Percentiles rank a stretch among this genome's conserved stretches.
Evolutionary conservation across 192 early-diverging fungal species (phyloP).

Genomic region (Podila epigama): DNA sequence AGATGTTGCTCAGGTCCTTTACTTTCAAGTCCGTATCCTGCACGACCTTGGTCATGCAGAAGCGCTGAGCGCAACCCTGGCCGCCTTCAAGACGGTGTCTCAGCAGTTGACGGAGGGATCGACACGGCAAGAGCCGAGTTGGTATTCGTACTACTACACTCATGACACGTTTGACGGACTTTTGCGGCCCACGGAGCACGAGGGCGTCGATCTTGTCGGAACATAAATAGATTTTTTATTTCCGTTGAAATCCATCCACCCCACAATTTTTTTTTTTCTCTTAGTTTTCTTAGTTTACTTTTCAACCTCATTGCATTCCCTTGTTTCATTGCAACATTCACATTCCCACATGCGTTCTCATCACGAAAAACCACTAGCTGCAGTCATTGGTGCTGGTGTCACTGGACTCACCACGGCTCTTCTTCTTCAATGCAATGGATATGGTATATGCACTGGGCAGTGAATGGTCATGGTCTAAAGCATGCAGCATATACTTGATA

Average conservation of each 20-base stretch:
- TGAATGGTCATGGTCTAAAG: too few relatives aligned
- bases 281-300: background rate
- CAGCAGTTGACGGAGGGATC: background rate
- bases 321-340: too few relatives aligned
- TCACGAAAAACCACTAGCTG: constrained; percentile 19
- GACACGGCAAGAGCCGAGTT: constrained; percentile 22
- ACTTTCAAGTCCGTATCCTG: constrained; percentile 18
- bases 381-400: constrained; percentile 80
- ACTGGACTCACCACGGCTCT: constrained; percentile 77
- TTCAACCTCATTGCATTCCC: background rate
- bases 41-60: background rate
- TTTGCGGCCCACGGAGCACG: constrained; percentile 7
- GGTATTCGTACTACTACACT: constrained; percentile 33
- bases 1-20: constrained; percentile 26
- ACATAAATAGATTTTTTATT: too few relatives aligned
- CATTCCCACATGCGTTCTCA: constrained; percentile 17
- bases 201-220: background rate
- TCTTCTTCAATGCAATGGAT: constrained; percentile 63
- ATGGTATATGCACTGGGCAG: too few relatives aligned
- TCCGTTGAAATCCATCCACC: too few relatives aligned
- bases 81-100: background rate
- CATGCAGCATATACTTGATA: too few relatives aligned
- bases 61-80: background rate
- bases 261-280: background rate
- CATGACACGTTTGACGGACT: constrained; percentile 27